These are phyloP conservation scores for Cinnamomum micranthum DNA, from an alignment of 164 flowering plant genomes.

Conservation along the genomic window DNA sequence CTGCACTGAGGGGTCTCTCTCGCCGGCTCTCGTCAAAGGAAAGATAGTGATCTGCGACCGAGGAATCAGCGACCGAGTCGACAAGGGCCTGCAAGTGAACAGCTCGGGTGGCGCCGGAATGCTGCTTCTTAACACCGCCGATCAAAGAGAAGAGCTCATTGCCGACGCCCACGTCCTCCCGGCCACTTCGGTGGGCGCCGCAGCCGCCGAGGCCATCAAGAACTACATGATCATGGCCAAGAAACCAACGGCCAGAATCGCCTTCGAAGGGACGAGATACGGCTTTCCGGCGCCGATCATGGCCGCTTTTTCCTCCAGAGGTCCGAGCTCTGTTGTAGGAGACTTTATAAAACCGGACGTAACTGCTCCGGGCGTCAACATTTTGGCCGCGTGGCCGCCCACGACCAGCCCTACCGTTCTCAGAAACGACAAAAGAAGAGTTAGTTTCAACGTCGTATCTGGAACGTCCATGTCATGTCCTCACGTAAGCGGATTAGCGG, in stretches of 20 bases:
- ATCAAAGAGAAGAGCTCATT: slow-evolving; percentile 55
- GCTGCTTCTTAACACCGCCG: slow-evolving; percentile 41
- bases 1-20: slow-evolving; percentile 44
- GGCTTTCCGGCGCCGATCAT: slow-evolving; percentile 54
- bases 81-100: slow-evolving; percentile 56
- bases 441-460: slow-evolving; percentile 52
- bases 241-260: slow-evolving; percentile 40
- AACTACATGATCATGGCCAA: slow-evolving; percentile 22
- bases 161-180: slow-evolving; percentile 63
- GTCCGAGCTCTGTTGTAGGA: slow-evolving; percentile 45
- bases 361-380: slow-evolving; percentile 72
- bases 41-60: slow-evolving; percentile 62
- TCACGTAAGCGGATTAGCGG: slow-evolving; percentile 69
- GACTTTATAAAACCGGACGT: slow-evolving; percentile 72
- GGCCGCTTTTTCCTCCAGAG: slow-evolving; percentile 74
- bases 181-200: slow-evolving; percentile 45
- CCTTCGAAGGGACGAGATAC: slow-evolving; percentile 45
- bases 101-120: slow-evolving; percentile 62
- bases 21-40: slow-evolving; percentile 40
- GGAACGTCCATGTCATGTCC: slow-evolving; percentile 92
- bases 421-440: slow-evolving; percentile 45
- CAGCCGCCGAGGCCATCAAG: slow-evolving; percentile 37
- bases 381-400: slow-evolving; percentile 74
- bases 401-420: slow-evolving; percentile 36
- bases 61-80: slow-evolving; percentile 39